A percentile compares a stretch with the other conserved stretches of the same genome.
Evolutionary conservation across 1,284 basidiomycete genomes (phyloP).

Genomic region (Sporisorium scitamineum): DNA sequence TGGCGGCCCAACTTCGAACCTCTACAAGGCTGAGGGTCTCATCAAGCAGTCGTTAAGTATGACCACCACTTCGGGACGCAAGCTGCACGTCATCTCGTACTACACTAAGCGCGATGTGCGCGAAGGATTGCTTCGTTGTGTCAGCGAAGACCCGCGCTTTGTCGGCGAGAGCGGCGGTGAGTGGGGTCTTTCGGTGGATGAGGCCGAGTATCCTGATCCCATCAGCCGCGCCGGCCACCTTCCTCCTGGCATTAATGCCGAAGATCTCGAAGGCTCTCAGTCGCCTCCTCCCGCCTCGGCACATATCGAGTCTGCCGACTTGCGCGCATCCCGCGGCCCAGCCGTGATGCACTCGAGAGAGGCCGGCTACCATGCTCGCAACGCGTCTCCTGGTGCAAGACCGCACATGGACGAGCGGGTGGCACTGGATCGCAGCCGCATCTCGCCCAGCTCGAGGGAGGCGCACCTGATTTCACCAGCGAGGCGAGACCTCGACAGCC

Average conservation of each 20-base stretch:
- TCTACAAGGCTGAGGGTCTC: conserved; percentile 68
- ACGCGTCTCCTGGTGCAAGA: conserved; percentile 6
- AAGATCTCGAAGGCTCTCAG: conserved; percentile 37
- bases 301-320: conserved; percentile 15
- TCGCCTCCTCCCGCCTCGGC: conserved; percentile 28
- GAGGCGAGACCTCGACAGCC: conserved; percentile 15
- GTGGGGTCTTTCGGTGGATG: conserved; percentile 59
- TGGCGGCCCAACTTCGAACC: conserved; percentile 58
- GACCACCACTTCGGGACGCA: conserved; percentile 66
- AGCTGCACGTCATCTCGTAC: conserved; percentile 68
- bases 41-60: conserved; percentile 69
- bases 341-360: conserved; percentile 8
- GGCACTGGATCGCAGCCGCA: conserved; percentile 13
- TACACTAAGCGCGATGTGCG: conserved; percentile 66
- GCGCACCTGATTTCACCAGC: conserved; percentile 6
- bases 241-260: conserved; percentile 35
- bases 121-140: conserved; percentile 57
- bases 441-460: conserved; percentile 20
- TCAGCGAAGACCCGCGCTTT: conserved; percentile 67
- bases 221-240: conserved; percentile 53
- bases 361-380: conserved; percentile 12
- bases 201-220: conserved; percentile 57
- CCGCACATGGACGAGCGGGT: conserved; percentile 11
- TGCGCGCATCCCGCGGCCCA: conserved; percentile 12
- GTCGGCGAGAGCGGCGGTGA: conserved; percentile 61